A percentile compares a stretch with the other conserved stretches of the same genome.
These are phyloP conservation scores for Pseudogymnoascus sp. DNA, from an alignment of 2,329 filamentous ascomycete genomes.

Conservation along the genomic window DNA sequence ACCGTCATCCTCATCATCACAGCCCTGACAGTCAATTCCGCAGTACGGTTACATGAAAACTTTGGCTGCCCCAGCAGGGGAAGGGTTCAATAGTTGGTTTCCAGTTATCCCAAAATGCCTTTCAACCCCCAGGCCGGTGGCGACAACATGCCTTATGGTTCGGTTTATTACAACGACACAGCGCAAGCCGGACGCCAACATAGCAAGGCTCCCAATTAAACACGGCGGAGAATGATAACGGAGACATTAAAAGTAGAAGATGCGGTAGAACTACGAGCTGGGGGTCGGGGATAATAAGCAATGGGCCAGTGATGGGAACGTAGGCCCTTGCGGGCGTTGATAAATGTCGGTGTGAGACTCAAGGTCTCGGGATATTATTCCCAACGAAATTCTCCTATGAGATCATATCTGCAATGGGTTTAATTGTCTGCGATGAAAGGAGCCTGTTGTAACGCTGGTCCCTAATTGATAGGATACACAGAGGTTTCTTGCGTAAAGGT, in stretches of 20 bases:
- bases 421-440: too few relatives aligned
- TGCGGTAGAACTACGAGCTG: not conserved
- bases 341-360: slow-evolving; percentile 2
- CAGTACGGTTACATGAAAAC: slow-evolving; percentile 3
- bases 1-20: not conserved
- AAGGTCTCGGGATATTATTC: slow-evolving; percentile 4
- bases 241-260: not conserved
- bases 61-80: not conserved
- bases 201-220: slow-evolving; percentile 1
- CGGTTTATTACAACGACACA: slow-evolving; percentile 1
- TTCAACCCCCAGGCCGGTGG: not conserved
- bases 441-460: too few relatives aligned
- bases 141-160: slow-evolving; percentile 1
- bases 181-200: slow-evolving; percentile 2
- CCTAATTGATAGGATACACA: too few relatives aligned
- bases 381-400: too few relatives aligned
- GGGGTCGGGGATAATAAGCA: not conserved
- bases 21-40: not conserved
- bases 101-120: not conserved
- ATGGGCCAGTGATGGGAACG: not conserved
- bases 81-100: not conserved
- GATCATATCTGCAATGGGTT: too few relatives aligned
- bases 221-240: not conserved
- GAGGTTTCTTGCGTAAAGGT: too few relatives aligned
- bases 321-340: not conserved